These are phyloP conservation scores for Cryptosporidium felis DNA, from an alignment of 169 alveolate genomes.

Conservation along the genomic window DNA sequence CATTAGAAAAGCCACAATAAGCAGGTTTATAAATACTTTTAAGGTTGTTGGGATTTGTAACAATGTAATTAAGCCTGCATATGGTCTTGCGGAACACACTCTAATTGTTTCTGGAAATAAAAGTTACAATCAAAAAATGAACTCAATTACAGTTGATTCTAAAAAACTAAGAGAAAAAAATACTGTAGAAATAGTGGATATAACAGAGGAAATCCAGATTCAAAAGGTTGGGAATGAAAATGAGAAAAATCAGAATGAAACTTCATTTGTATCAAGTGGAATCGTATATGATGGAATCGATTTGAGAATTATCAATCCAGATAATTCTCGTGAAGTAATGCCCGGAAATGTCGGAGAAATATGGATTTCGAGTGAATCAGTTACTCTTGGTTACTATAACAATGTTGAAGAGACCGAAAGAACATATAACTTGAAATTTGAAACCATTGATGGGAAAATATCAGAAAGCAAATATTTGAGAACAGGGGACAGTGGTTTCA, in stretches of 20 bases:
- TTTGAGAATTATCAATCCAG: conserved; percentile 78
- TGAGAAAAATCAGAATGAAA: too few relatives aligned
- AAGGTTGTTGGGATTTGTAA: conserved; percentile 2
- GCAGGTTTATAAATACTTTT: conserved; percentile 70
- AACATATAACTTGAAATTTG: conserved; percentile 58
- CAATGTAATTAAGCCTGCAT: conserved; percentile 74
- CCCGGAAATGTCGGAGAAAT: conserved; percentile 77
- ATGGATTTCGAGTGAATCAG: conserved; percentile 74
- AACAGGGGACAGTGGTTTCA: conserved; percentile 80
- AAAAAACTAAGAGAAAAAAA: conserved; percentile 71
- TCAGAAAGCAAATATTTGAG: conserved; percentile 74
- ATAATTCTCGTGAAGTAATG: conserved; percentile 72
- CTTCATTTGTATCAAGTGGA: conserved; percentile 64
- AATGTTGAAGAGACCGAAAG: conserved; percentile 73
- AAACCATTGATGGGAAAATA: conserved; percentile 52
- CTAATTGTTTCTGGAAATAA: conserved; percentile 77
- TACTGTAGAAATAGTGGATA: conserved; percentile 13
- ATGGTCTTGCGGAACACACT: conserved; percentile 81
- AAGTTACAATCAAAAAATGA: conserved; percentile 9
- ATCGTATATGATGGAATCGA: conserved; percentile 22
- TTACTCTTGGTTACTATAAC: conserved; percentile 77
- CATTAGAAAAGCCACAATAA: conserved; percentile 75
- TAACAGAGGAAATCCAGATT: neutral
- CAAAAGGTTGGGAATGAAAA: neutral
- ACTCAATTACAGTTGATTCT: conserved; percentile 69